These are phyloP conservation scores for Takashimella koratensis DNA, from an alignment of 1,284 basidiomycete species.

Conservation along the genomic window DNA sequence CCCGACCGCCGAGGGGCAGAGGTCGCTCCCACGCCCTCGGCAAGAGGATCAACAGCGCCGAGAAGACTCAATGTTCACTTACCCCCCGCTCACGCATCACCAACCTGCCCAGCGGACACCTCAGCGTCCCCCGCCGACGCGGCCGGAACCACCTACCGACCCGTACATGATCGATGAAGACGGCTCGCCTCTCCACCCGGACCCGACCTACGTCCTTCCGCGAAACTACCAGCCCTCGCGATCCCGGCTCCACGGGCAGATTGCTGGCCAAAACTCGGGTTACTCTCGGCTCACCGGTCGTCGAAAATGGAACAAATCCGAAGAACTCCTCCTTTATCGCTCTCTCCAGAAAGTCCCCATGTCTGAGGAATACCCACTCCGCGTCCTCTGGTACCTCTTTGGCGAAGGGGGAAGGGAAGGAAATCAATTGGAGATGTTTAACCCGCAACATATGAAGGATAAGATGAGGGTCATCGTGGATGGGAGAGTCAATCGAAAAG, in stretches of 20 bases:
- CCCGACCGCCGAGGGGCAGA: too few species aligned
- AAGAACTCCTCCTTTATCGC: slow-evolving; percentile 35
- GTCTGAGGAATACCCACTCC: slow-evolving; percentile 24
- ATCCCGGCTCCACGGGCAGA: slow-evolving; percentile 20
- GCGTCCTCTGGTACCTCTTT: slow-evolving; percentile 31
- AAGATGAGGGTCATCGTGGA: slow-evolving; percentile 28
- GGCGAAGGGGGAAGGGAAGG: slow-evolving; percentile 27
- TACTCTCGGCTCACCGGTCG: slow-evolving; percentile 26
- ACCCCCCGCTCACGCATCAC: too few species aligned
- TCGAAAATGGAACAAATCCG: slow-evolving; percentile 25
- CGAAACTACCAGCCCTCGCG: slow-evolving; percentile 3
- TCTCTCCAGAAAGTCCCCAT: slow-evolving; percentile 37
- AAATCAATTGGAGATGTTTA: slow-evolving; percentile 22
- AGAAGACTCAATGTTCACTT: too few species aligned
- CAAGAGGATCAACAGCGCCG: too few species aligned
- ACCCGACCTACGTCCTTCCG: slow-evolving; percentile 18
- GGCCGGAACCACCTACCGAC: slow-evolving; percentile 9
- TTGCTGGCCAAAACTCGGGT: slow-evolving; percentile 7
- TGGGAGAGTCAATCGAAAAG: background rate
- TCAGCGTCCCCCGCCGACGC: background rate
- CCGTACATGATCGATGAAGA: slow-evolving; percentile 27
- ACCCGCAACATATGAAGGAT: slow-evolving; percentile 41
- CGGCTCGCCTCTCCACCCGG: slow-evolving; percentile 15
- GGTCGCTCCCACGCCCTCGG: too few species aligned
- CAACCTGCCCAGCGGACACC: too few species aligned